These are phyloP conservation scores for Chalciporus sphaerocephalus DNA, from an alignment of 768 basidiomycete species.

Conservation along the genomic window DNA sequence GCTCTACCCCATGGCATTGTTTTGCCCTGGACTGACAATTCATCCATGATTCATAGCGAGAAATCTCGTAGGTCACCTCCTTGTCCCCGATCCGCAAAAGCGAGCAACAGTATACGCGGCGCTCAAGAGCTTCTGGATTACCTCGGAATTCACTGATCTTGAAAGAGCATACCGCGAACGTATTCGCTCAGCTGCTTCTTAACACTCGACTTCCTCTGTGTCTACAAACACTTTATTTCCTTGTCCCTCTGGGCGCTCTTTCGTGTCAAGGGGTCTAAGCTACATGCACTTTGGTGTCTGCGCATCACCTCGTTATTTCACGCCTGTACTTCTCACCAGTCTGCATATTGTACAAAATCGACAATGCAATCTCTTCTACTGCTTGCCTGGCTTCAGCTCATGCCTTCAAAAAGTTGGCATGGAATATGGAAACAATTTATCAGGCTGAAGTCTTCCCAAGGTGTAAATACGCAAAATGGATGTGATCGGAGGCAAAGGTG, in stretches of 20 bases:
- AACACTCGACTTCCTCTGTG: not conserved
- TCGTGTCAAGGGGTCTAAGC: not conserved
- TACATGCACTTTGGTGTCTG: not conserved
- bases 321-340: not conserved
- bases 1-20: not conserved
- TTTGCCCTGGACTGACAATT: not conserved
- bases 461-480: slow-evolving; percentile 61
- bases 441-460: slow-evolving; percentile 5
- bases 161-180: slow-evolving; percentile 57
- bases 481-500: slow-evolving; percentile 84
- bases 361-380: not conserved
- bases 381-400: slow-evolving; percentile 24
- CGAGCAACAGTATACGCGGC: slow-evolving; percentile 65
- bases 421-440: slow-evolving; percentile 47
- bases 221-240: not conserved
- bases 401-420: slow-evolving; percentile 83
- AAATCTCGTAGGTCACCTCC: slow-evolving; percentile 53
- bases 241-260: not conserved
- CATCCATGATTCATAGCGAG: slow-evolving; percentile 36
- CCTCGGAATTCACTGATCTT: slow-evolving; percentile 55
- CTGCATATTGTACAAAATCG: slow-evolving; percentile 5
- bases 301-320: not conserved
- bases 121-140: slow-evolving; percentile 64
- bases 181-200: slow-evolving; percentile 30
- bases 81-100: slow-evolving; percentile 50